These are phyloP conservation scores for Lepraria neglecta DNA, from an alignment of 495 filamentous ascomycete species.

Conservation along the genomic window DNA sequence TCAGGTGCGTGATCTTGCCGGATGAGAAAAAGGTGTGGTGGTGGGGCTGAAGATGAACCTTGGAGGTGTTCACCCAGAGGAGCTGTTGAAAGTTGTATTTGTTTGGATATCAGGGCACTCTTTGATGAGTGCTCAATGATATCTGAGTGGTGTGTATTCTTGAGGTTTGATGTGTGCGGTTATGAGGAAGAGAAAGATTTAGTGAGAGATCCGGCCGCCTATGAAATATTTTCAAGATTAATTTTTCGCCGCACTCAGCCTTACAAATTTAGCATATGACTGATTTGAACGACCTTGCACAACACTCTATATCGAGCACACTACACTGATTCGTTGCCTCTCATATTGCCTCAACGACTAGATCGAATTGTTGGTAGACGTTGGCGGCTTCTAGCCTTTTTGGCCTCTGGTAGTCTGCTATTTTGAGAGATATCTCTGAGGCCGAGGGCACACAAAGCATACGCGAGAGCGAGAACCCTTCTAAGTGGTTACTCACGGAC, in stretches of 20 bases:
- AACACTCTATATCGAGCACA: no score
- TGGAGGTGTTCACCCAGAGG: slow-evolving; percentile 22
- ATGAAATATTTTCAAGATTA: no score
- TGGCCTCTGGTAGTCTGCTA: no score
- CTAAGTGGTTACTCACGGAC: neutral
- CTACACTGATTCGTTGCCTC: no score
- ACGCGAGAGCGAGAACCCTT: neutral
- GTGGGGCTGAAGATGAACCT: slow-evolving; percentile 42
- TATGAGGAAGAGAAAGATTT: neutral
- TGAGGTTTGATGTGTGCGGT: slow-evolving; percentile 10
- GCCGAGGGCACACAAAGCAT: neutral
- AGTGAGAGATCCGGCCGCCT: neutral
- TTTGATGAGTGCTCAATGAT: slow-evolving; percentile 17
- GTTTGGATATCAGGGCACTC: slow-evolving; percentile 20
- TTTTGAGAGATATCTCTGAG: neutral
- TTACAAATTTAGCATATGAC: no score
- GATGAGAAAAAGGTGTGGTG: slow-evolving; percentile 35
- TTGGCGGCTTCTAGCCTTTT: no score
- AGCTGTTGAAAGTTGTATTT: neutral
- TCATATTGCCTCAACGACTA: no score
- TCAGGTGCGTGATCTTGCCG: slow-evolving; percentile 50
- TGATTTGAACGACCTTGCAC: no score
- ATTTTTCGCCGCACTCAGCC: slow-evolving; percentile 1
- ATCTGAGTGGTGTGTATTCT: neutral
- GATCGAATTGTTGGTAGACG: no score